Conservation (phyloP, 768 basidiomycete genomes). For the Macrocybe gigantea region DNA sequence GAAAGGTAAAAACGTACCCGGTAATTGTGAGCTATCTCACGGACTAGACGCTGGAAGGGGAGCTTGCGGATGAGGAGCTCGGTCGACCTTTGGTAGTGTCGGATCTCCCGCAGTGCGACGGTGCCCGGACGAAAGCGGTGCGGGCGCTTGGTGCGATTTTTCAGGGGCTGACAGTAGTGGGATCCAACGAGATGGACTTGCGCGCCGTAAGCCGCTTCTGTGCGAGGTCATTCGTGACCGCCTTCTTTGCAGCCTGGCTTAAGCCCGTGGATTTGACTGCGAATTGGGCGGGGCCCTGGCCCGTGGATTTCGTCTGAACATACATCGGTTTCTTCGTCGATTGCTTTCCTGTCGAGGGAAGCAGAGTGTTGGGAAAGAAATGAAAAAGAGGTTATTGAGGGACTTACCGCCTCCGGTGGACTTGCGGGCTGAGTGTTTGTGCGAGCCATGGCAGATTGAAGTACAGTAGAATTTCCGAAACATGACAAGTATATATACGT, state of each 20-base stretch:
- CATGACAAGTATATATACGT: too few relatives aligned
- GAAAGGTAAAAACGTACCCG: conserved; percentile 3
- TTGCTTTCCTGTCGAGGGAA: background rate
- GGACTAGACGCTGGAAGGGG: conserved; percentile 17
- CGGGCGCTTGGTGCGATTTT: background rate
- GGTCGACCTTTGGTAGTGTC: conserved; percentile 16
- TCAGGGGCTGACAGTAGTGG: background rate
- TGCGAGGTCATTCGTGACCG: too few relatives aligned
- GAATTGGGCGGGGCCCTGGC: background rate
- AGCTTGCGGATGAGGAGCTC: conserved; percentile 15
- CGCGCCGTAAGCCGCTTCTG: too few relatives aligned
- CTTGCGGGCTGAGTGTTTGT: background rate
- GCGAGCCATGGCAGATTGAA: background rate
- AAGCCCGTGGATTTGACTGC: background rate
- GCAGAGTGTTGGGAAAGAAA: background rate
- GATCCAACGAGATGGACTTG: too few relatives aligned
- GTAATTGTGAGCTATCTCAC: conserved; percentile 16
- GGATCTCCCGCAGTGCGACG: conserved; percentile 16
- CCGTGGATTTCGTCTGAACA: too few relatives aligned
- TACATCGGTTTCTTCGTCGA: background rate
- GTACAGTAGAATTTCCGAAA: conserved; percentile 13
- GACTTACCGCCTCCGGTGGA: background rate
- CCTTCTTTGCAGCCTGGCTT: too few relatives aligned
- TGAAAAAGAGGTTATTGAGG: background rate
- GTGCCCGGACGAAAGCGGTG: conserved; percentile 11